Evolutionary conservation across 2,329 filamentous ascomycete species (phyloP).

Genomic region (Monosporascus cannonballus): DNA sequence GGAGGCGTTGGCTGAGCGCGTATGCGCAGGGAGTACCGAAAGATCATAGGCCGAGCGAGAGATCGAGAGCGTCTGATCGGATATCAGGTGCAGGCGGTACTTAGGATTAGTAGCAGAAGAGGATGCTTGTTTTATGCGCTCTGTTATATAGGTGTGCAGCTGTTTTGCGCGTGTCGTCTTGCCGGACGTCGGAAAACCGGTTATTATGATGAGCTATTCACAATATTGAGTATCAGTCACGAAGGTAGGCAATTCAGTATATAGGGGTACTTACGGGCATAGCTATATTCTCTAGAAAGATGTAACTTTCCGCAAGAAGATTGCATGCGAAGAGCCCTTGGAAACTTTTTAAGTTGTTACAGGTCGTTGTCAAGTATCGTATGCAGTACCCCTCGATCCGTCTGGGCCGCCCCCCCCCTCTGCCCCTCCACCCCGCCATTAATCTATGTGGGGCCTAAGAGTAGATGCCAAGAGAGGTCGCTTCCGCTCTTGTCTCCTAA

Average conservation of each 20-base stretch:
- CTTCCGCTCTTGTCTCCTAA: too few relatives aligned
- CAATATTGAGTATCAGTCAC: constrained; percentile 1
- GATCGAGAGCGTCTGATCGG: constrained; percentile 65
- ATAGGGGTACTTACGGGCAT: not conserved
- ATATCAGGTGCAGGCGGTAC: constrained; percentile 68
- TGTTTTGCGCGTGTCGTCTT: constrained; percentile 62
- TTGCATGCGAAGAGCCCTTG: not conserved
- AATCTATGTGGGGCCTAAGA: not conserved
- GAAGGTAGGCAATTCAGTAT: not conserved
- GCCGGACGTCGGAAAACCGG: constrained; percentile 62
- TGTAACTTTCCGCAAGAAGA: too few relatives aligned
- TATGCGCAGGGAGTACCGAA: constrained; percentile 50
- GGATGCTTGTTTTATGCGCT: constrained; percentile 41
- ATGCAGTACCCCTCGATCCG: not conserved
- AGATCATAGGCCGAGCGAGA: constrained; percentile 66
- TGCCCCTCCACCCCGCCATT: not conserved
- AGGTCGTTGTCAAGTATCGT: not conserved
- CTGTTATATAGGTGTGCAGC: constrained; percentile 57
- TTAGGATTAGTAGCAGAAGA: constrained; percentile 25
- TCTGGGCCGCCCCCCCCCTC: not conserved
- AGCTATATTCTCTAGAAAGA: not conserved
- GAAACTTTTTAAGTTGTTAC: not conserved
- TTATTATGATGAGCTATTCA: constrained; percentile 57
- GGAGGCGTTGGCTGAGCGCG: constrained; percentile 63
- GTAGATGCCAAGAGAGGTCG: not conserved